Evolutionary conservation across 257 asterid genomes (phyloP).

Genomic region (Datura wrightii): DNA sequence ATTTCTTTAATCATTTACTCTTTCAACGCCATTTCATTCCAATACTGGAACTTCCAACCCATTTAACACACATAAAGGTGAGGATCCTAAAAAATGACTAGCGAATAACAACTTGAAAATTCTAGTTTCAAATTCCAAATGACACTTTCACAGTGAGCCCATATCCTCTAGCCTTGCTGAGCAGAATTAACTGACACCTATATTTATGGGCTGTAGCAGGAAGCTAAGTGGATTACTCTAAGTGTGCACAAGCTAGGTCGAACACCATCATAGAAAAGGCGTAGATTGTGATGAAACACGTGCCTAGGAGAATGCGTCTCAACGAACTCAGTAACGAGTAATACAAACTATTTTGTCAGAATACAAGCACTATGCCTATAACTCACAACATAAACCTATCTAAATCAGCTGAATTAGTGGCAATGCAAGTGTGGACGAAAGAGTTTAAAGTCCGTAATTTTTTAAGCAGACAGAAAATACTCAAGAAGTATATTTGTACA

Average conservation of each 20-base stretch:
- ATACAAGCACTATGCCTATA: not conserved
- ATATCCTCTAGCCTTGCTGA: not conserved
- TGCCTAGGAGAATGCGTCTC: not conserved
- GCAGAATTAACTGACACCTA: not conserved
- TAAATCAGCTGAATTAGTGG: not conserved
- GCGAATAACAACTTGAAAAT: not conserved
- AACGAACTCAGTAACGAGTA: not conserved
- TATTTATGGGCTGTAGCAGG: not conserved
- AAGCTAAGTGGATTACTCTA: not conserved
- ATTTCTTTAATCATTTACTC: not conserved
- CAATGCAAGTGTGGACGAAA: not conserved
- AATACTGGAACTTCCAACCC: not conserved
- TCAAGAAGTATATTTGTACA: not conserved
- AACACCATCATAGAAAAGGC: not conserved
- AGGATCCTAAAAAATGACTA: not conserved
- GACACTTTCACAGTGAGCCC: not conserved
- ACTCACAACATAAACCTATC: not conserved
- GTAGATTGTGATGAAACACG: not conserved
- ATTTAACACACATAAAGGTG: conserved; percentile 2
- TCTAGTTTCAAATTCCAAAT: not conserved
- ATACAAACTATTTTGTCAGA: not conserved
- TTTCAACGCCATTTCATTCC: not conserved
- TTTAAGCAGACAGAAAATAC: not conserved
- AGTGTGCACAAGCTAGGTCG: not conserved
- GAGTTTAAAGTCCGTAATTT: not conserved